A percentile compares a stretch with the other conserved stretches of the same genome.
These are phyloP conservation scores for Xylariaceae sp. DNA, from an alignment of 2,329 filamentous ascomycete species.

Conservation along the genomic window DNA sequence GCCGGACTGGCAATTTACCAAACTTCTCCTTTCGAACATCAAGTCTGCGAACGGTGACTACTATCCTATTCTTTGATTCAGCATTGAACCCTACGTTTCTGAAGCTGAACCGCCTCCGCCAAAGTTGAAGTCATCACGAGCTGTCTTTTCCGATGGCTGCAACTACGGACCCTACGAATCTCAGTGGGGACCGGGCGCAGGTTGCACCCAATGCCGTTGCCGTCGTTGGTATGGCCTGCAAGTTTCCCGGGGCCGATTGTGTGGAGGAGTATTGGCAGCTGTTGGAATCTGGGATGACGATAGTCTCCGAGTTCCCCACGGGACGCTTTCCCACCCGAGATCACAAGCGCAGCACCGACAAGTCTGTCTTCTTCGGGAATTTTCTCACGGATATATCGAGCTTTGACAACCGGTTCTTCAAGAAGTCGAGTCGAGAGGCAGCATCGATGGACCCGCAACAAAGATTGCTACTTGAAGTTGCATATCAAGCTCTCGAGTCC, in stretches of 20 bases:
- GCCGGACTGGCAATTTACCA: neutral
- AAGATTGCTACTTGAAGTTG: conserved; percentile 17
- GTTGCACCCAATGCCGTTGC: neutral
- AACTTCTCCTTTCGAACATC: too few relatives aligned
- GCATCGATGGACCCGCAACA: conserved; percentile 21
- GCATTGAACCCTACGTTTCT: too few relatives aligned
- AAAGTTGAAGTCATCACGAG: too few relatives aligned
- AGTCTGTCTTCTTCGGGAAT: neutral
- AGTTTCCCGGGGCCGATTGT: neutral
- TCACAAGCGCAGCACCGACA: neutral
- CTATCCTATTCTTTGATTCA: too few relatives aligned
- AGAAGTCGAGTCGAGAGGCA: conserved; percentile 20
- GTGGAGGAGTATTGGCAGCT: neutral
- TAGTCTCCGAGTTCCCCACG: neutral
- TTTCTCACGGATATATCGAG: neutral
- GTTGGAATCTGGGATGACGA: neutral
- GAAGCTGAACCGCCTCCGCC: too few relatives aligned
- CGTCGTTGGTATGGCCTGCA: conserved; percentile 3
- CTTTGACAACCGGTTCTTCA: conserved; percentile 30
- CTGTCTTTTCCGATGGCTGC: neutral
- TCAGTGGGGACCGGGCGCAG: too few relatives aligned
- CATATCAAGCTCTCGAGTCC: conserved; percentile 28
- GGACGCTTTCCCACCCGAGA: neutral
- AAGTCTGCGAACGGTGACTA: too few relatives aligned
- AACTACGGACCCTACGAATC: neutral